Conservation (phyloP, 2,329 filamentous ascomycete species). For the Sporothrix mexicana region DNA sequence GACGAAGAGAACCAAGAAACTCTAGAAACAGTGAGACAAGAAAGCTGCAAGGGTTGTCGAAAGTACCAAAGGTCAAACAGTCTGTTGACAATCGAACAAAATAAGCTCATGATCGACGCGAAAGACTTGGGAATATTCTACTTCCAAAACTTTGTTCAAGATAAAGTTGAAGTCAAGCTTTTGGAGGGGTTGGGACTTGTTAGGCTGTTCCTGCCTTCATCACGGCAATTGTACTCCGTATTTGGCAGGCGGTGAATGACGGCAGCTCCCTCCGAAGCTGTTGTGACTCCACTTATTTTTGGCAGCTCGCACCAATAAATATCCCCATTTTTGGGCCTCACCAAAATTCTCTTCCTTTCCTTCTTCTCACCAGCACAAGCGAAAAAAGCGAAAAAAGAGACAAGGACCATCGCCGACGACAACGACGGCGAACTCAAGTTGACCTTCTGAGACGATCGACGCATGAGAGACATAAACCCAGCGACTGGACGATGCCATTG, state of each 20-base stretch:
- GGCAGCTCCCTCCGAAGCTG: background rate
- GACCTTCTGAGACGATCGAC: background rate
- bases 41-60: background rate
- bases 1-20: background rate
- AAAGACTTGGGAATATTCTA: too few species aligned
- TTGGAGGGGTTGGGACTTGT: too few species aligned
- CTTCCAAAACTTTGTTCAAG: background rate
- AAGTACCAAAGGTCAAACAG: background rate
- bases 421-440: background rate
- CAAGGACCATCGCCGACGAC: background rate
- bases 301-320: background rate
- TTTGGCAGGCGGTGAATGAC: conserved; percentile 20
- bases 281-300: conserved; percentile 5
- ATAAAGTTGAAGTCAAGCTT: background rate
- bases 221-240: background rate
- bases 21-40: background rate
- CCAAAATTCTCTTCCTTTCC: background rate
- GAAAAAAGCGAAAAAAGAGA: background rate
- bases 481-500: background rate
- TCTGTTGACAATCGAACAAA: background rate
- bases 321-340: background rate
- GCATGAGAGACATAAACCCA: background rate
- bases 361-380: background rate
- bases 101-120: background rate
- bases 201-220: background rate